Percentiles rank a stretch among this genome's conserved stretches.
phyloP scores from a whole-genome alignment of 306 rosid genomes.

The Cucumis hystrix region DNA sequence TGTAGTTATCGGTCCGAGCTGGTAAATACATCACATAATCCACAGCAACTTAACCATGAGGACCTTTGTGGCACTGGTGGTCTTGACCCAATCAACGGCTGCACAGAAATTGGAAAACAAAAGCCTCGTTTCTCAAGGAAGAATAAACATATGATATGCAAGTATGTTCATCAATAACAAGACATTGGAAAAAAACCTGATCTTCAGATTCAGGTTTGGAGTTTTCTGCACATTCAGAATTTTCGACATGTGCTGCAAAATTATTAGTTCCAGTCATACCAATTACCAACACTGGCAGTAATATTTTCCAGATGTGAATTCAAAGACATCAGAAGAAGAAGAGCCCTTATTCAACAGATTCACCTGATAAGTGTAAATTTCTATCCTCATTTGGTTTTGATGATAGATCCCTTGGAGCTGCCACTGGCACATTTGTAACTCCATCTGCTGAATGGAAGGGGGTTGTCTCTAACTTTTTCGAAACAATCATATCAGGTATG shows the following conservation, averaged over 20 bases:
- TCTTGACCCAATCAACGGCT: constrained; percentile 4
- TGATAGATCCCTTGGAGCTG: constrained; percentile 11
- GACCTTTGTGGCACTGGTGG: constrained; percentile 5
- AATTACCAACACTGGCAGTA: constrained; percentile 15
- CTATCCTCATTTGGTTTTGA: constrained; percentile 14
- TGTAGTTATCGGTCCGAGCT: constrained; percentile 8
- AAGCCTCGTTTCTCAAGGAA: neutral
- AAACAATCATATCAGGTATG: neutral
- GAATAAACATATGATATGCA: neutral
- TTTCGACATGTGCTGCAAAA: constrained; percentile 11
- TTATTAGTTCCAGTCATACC: constrained; percentile 15
- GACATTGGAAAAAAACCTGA: constrained; percentile 38
- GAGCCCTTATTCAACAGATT: neutral
- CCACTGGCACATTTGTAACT: neutral
- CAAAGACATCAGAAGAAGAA: neutral
- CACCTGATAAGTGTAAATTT: neutral
- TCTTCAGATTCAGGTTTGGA: constrained; percentile 21
- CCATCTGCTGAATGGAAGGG: neutral
- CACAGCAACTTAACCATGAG: constrained; percentile 13
- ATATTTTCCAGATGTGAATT: neutral
- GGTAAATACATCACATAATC: constrained; percentile 12
- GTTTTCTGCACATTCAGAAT: constrained; percentile 20
- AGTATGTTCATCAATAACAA: neutral
- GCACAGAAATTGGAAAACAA: neutral
- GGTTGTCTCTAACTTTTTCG: neutral